Conservation (phyloP, 2,329 filamentous ascomycete species). For the Didymella exigua region DNA sequence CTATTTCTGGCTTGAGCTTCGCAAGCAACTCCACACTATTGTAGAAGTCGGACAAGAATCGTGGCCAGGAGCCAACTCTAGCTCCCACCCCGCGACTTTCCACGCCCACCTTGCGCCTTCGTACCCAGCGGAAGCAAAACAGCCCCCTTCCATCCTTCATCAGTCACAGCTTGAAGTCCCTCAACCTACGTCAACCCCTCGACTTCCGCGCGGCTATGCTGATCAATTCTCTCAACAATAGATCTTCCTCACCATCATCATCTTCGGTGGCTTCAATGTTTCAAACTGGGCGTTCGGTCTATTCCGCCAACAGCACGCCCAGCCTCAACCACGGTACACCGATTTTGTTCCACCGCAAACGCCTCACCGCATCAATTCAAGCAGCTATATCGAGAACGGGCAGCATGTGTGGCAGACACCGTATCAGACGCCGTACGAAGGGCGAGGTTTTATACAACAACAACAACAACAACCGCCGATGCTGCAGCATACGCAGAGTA, state of each 20-base stretch:
- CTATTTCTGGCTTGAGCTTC: background rate
- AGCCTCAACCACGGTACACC: slow-evolving; percentile 24
- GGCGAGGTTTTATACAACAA: slow-evolving; percentile 21
- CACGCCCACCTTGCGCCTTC: background rate
- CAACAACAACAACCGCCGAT: slow-evolving; percentile 29
- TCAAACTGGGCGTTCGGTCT: slow-evolving; percentile 66
- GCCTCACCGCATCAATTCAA: slow-evolving; percentile 36
- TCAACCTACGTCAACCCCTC: background rate
- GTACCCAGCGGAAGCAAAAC: background rate
- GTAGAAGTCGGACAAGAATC: background rate
- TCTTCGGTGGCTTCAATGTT: slow-evolving; percentile 60
- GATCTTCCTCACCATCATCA: slow-evolving; percentile 56
- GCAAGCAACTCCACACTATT: background rate
- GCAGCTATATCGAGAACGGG: slow-evolving; percentile 28
- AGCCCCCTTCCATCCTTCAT: background rate
- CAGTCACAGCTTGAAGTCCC: background rate
- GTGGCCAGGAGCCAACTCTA: background rate
- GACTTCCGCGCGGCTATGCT: slow-evolving; percentile 9
- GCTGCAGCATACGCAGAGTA: slow-evolving; percentile 35
- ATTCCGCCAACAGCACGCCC: slow-evolving; percentile 52
- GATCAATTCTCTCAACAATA: slow-evolving; percentile 20
- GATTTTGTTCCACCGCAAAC: slow-evolving; percentile 38
- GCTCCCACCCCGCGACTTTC: background rate
- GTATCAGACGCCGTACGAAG: slow-evolving; percentile 35
- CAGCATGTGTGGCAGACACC: slow-evolving; percentile 30